phyloP scores from a whole-genome alignment of 768 basidiomycete species.

The Kwoniella europaea region DNA sequence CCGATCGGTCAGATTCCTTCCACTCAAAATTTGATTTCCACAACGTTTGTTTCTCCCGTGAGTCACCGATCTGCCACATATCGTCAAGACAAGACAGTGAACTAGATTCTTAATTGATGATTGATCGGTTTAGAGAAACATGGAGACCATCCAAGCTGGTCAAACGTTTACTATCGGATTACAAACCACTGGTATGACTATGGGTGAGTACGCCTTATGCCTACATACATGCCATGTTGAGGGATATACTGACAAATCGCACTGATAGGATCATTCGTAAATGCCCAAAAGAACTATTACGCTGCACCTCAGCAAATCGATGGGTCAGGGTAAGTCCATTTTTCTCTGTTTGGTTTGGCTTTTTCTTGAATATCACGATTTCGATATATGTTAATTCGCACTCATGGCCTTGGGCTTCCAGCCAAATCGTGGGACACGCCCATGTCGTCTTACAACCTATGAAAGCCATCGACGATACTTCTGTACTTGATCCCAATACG shows the following conservation, averaged over 20 bases:
- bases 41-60: constrained; percentile 62
- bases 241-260: constrained; percentile 4
- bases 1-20: constrained; percentile 62
- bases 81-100: background rate
- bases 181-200: constrained; percentile 58
- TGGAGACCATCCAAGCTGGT: constrained; percentile 61
- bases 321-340: constrained; percentile 50
- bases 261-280: constrained; percentile 65
- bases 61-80: constrained; percentile 5
- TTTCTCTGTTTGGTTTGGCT: background rate
- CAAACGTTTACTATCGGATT: constrained; percentile 65
- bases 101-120: background rate
- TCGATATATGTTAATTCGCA: background rate
- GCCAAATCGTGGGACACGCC: constrained; percentile 64
- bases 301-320: constrained; percentile 67
- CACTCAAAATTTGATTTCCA: constrained; percentile 66
- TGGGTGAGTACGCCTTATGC: constrained; percentile 20
- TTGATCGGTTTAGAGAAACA: constrained; percentile 17
- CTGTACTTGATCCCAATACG: constrained; percentile 62
- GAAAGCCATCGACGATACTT: constrained; percentile 61
- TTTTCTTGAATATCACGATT: background rate
- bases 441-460: constrained; percentile 67
- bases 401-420: constrained; percentile 4
- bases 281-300: constrained; percentile 65
- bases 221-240: background rate